phyloP scores from a whole-genome alignment of 1,284 basidiomycete species.

The Trichosporon sp. region DNA sequence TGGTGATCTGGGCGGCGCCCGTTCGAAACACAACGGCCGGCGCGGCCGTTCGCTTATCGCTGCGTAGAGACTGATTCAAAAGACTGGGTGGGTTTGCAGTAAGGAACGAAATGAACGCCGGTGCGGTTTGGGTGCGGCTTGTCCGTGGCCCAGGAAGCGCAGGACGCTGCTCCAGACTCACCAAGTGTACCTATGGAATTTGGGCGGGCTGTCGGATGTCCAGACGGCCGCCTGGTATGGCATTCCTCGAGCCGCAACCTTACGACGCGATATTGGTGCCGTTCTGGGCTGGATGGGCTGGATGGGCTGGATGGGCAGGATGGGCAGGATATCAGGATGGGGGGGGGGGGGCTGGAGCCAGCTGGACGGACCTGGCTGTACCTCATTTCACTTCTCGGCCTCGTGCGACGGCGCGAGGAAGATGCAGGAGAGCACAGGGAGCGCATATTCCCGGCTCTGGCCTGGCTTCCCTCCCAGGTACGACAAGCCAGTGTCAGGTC shows the following conservation, averaged over 20 bases:
- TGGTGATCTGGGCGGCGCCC: neutral
- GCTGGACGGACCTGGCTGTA: neutral
- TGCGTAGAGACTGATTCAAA: too few relatives aligned
- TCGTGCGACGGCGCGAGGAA: neutral
- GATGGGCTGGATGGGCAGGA: neutral
- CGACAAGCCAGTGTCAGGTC: too few relatives aligned
- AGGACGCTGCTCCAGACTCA: neutral
- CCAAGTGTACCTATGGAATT: neutral
- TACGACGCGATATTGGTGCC: neutral
- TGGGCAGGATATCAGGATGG: too few relatives aligned
- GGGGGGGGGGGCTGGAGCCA: neutral
- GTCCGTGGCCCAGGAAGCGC: too few relatives aligned
- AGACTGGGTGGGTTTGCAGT: too few relatives aligned
- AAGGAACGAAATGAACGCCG: too few relatives aligned
- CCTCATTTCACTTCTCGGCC: neutral
- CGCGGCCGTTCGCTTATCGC: neutral
- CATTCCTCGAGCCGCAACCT: neutral
- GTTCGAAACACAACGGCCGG: neutral
- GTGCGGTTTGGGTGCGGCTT: too few relatives aligned
- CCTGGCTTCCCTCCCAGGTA: neutral
- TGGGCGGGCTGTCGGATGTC: neutral
- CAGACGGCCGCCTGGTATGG: neutral
- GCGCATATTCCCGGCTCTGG: neutral
- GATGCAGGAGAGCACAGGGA: neutral
- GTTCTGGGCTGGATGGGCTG: neutral